phyloP scores from a whole-genome alignment of 148 eudicot genomes.

The Agrostemma githago region DNA sequence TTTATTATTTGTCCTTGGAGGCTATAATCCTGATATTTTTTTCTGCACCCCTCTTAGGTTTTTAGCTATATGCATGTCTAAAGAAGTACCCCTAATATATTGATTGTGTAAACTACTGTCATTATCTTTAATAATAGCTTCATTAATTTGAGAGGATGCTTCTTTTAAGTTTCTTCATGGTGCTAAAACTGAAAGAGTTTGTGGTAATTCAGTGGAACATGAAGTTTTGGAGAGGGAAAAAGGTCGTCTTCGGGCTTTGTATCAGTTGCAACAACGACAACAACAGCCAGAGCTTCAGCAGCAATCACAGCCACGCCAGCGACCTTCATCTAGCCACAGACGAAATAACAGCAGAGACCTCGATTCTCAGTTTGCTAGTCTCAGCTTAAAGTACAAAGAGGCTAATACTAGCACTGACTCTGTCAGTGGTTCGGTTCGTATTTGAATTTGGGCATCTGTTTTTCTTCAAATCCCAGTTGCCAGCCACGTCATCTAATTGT shows the following conservation, averaged over 20 bases:
- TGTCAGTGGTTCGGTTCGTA: conserved; percentile 48
- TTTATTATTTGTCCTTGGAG: background rate
- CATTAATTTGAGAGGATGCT: background rate
- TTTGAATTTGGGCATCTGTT: conserved; percentile 27
- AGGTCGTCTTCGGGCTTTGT: conserved; percentile 61
- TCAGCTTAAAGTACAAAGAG: conserved; percentile 59
- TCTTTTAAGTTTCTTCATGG: background rate
- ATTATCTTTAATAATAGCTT: background rate
- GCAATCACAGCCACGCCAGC: conserved; percentile 30
- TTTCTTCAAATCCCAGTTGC: conserved; percentile 18
- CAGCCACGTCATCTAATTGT: conserved; percentile 25
- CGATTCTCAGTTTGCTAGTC: conserved; percentile 67
- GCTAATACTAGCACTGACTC: conserved; percentile 46
- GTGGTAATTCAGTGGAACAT: conserved; percentile 67
- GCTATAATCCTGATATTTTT: background rate
- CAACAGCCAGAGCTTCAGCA: conserved; percentile 46
- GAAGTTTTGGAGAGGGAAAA: conserved; percentile 77
- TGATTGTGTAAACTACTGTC: background rate
- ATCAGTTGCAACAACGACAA: conserved; percentile 54
- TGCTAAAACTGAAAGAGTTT: conserved; percentile 3
- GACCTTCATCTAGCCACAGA: conserved; percentile 50
- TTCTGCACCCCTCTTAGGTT: background rate
- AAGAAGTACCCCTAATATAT: background rate
- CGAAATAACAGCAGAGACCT: conserved; percentile 70
- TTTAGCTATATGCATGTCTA: background rate